Evolutionary conservation across 805 yeast genomes (phyloP).

Genomic region (Pichia nanzhaoensis): DNA sequence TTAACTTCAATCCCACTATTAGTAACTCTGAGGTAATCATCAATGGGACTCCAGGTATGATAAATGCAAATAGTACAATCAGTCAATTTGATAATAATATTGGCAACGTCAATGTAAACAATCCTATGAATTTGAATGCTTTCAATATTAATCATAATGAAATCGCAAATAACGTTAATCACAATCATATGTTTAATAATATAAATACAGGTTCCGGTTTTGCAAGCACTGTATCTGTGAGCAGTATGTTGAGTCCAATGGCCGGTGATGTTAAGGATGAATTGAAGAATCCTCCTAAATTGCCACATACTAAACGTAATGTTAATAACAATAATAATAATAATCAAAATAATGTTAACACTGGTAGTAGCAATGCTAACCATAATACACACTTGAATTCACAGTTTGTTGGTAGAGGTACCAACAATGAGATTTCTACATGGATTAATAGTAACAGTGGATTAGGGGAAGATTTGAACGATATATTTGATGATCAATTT

Average conservation of each 20-base stretch:
- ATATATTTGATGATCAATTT: slow-evolving; percentile 30
- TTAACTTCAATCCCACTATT: slow-evolving; percentile 6
- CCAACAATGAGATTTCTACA: not conserved
- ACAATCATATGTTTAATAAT: not conserved
- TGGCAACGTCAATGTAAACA: too few species aligned
- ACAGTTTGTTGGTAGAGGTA: not conserved
- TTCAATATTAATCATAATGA: too few species aligned
- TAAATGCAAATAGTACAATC: not conserved
- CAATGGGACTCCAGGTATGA: not conserved
- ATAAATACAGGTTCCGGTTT: not conserved
- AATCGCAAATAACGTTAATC: not conserved
- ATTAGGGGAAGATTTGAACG: slow-evolving; percentile 18
- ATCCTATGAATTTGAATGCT: too few species aligned
- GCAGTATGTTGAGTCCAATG: too few species aligned
- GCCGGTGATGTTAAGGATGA: too few species aligned
- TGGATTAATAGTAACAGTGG: slow-evolving; percentile 3
- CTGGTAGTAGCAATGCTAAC: not conserved
- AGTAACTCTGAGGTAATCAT: slow-evolving; percentile 6
- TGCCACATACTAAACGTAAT: too few species aligned
- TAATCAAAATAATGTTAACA: too few species aligned
- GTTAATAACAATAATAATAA: too few species aligned
- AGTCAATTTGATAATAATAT: not conserved
- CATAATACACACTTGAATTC: not conserved
- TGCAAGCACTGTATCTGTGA: too few species aligned
- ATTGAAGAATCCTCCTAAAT: not conserved